Conservation (phyloP, 352 stramenopile species). For the Phytophthora sp. region DNA sequence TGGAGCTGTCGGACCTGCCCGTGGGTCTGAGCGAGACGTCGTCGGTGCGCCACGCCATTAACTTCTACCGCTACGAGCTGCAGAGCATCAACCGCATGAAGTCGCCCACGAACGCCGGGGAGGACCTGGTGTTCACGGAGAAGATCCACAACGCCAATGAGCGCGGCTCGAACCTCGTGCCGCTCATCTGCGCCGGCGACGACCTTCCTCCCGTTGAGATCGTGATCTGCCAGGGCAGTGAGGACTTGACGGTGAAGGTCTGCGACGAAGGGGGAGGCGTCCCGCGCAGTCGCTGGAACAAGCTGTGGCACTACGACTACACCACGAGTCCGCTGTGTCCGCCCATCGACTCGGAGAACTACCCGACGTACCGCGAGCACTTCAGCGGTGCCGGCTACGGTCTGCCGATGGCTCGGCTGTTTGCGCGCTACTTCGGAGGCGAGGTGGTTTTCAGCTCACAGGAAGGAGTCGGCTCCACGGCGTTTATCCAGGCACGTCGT, state of each 20-base stretch:
- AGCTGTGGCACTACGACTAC: conserved; percentile 98
- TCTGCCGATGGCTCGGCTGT: conserved; percentile 89
- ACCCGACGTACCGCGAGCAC: conserved; percentile 78
- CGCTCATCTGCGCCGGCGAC: conserved; percentile 58
- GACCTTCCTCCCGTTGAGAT: conserved; percentile 94
- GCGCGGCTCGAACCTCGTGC: conserved; percentile 70
- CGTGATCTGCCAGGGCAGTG: conserved; percentile 96
- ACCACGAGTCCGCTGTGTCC: conserved; percentile 91
- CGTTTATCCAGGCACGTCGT: conserved; percentile 75
- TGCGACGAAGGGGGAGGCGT: conserved; percentile 98
- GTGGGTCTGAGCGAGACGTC: conserved; percentile 60
- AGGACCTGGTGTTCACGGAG: conserved; percentile 67
- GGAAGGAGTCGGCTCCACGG: conserved; percentile 97
- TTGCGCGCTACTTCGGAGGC: conserved; percentile 98
- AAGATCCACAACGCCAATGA: conserved; percentile 55
- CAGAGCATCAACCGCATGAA: conserved; percentile 47
- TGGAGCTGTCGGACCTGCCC: conserved; percentile 76
- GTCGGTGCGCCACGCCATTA: conserved; percentile 63
- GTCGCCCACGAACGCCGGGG: conserved; percentile 43
- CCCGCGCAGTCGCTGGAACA: conserved; percentile 93
- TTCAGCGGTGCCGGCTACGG: conserved; percentile 96
- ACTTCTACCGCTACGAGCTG: conserved; percentile 67
- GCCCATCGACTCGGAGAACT: conserved; percentile 58
- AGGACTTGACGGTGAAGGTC: conserved; percentile 97
- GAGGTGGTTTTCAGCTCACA: conserved; percentile 98